These are phyloP conservation scores for Pyrus hybrid DNA, from an alignment of 331 rosid genomes.

Conservation along the genomic window DNA sequence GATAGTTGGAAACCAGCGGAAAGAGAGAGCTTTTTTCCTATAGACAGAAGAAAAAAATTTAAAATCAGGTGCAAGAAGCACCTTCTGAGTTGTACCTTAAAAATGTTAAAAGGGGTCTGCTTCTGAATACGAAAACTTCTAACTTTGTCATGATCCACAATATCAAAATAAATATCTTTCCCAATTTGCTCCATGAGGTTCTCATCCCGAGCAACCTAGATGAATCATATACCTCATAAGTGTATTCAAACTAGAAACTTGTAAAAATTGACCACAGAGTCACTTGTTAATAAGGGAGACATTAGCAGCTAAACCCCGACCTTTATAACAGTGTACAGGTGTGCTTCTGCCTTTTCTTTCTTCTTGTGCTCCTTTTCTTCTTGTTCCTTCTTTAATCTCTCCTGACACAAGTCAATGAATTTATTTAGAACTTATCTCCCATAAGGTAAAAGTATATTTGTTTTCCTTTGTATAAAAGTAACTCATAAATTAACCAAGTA, in stretches of 20 bases:
- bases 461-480: background rate
- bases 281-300: conserved; percentile 10
- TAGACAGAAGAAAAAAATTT: background rate
- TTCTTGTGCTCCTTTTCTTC: conserved; percentile 91
- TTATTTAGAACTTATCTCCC: background rate
- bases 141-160: conserved; percentile 92
- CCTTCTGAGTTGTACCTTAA: conserved; percentile 46
- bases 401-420: conserved; percentile 39
- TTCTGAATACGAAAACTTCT: conserved; percentile 85
- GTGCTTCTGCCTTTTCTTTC: conserved; percentile 94
- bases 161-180: conserved; percentile 82
- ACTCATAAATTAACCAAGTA: background rate
- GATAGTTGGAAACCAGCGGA: background rate
- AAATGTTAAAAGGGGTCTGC: conserved; percentile 59
- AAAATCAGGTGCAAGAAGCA: background rate
- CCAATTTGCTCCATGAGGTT: conserved; percentile 77
- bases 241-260: background rate
- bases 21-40: background rate
- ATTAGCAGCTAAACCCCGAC: conserved; percentile 22
- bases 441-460: conserved; percentile 1
- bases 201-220: conserved; percentile 82
- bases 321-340: conserved; percentile 89
- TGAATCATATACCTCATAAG: conserved; percentile 5
- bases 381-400: conserved; percentile 89
- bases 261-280: background rate